Conservation (phyloP, 768 basidiomycete genomes). For the Mycena rosella region DNA sequence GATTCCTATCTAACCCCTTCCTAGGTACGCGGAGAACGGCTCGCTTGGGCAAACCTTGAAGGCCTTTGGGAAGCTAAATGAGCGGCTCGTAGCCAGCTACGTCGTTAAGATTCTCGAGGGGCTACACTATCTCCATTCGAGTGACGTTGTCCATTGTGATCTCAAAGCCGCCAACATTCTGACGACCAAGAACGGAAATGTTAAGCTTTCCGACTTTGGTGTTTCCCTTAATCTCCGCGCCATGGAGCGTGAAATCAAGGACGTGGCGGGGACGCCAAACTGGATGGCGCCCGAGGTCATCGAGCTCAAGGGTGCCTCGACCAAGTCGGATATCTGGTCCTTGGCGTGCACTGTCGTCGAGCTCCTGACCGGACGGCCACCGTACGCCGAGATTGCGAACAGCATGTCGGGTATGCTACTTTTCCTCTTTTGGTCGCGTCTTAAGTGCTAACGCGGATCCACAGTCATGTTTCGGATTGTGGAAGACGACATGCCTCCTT, state of each 20-base stretch:
- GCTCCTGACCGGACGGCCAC: slow-evolving; percentile 91
- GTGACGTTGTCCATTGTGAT: slow-evolving; percentile 96
- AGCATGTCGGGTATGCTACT: slow-evolving; percentile 83
- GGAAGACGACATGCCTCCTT: slow-evolving; percentile 89
- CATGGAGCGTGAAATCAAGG: slow-evolving; percentile 86
- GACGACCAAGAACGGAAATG: slow-evolving; percentile 97
- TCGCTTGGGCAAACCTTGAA: slow-evolving; percentile 94
- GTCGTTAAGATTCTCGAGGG: slow-evolving; percentile 98
- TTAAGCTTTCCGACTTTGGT: slow-evolving; percentile 97
- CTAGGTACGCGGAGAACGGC: slow-evolving; percentile 95
- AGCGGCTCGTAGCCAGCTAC: slow-evolving; percentile 91
- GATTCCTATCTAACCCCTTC: slow-evolving; percentile 32
- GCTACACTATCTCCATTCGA: slow-evolving; percentile 90
- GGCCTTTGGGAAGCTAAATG: slow-evolving; percentile 94
- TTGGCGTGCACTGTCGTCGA: slow-evolving; percentile 96
- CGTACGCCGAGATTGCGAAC: slow-evolving; percentile 91
- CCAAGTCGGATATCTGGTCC: slow-evolving; percentile 96
- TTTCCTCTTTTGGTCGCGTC: slow-evolving; percentile 23
- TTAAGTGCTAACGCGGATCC: slow-evolving; percentile 26
- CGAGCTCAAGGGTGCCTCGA: slow-evolving; percentile 92
- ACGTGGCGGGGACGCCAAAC: slow-evolving; percentile 94
- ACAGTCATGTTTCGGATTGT: slow-evolving; percentile 98
- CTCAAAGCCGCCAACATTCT: slow-evolving; percentile 99
- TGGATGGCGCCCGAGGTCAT: slow-evolving; percentile 99
- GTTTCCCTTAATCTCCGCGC: slow-evolving; percentile 96